A percentile compares a stretch with the other conserved stretches of the same genome.
phyloP scores from a whole-genome alignment of 2,329 filamentous ascomycete genomes.

The Pseudogymnoascus sp. region DNA sequence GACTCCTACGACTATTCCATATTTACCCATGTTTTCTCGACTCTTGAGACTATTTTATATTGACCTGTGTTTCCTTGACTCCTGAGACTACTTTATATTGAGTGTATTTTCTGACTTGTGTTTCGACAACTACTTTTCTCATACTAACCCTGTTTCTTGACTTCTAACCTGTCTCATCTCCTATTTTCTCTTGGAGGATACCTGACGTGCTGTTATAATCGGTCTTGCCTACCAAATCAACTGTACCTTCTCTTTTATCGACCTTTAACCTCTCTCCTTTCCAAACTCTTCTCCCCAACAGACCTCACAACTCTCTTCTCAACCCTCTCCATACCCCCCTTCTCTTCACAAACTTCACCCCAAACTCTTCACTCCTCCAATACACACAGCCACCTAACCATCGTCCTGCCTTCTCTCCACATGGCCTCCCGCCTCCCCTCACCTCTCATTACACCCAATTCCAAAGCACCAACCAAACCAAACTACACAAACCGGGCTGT shows the following conservation, averaged over 20 bases:
- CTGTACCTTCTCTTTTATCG: neutral
- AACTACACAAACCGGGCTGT: neutral
- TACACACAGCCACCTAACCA: neutral
- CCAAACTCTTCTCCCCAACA: slow-evolving; percentile 2
- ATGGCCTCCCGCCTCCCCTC: no score
- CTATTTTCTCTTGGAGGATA: neutral
- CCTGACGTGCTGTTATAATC: neutral
- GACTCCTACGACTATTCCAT: neutral
- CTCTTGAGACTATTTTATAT: neutral
- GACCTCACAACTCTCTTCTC: neutral
- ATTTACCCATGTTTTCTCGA: neutral
- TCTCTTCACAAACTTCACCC: neutral
- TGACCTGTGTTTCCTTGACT: neutral
- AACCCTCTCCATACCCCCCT: neutral
- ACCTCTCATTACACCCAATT: neutral
- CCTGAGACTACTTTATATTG: neutral
- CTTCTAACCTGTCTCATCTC: neutral
- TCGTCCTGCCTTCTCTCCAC: neutral
- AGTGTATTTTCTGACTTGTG: slow-evolving; percentile 3
- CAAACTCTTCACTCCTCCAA: neutral
- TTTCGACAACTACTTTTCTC: neutral
- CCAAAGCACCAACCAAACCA: neutral
- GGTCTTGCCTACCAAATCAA: neutral
- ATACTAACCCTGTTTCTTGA: neutral
- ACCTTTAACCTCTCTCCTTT: neutral